A percentile compares a stretch with the other conserved stretches of the same genome.
These are phyloP conservation scores for Aspergillus sergii DNA, from an alignment of 2,329 filamentous ascomycete species.

Conservation along the genomic window DNA sequence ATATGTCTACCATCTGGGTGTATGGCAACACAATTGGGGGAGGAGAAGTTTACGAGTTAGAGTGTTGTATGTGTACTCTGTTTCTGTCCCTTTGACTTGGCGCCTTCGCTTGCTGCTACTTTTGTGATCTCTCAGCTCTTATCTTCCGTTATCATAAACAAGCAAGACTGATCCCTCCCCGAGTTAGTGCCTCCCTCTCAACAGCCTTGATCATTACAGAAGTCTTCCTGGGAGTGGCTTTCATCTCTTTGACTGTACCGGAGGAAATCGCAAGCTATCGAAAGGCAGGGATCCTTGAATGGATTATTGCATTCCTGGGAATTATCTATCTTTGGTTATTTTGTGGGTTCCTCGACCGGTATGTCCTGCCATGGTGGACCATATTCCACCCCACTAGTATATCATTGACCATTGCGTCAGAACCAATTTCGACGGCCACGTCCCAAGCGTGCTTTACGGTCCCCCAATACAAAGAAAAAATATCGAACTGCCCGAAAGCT, in stretches of 20 bases:
- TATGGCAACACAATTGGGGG: slow-evolving; percentile 17
- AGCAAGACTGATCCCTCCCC: neutral
- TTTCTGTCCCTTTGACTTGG: neutral
- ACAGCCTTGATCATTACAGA: slow-evolving; percentile 22
- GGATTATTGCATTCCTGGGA: slow-evolving; percentile 25
- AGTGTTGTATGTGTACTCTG: slow-evolving; percentile 19
- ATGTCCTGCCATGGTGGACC: neutral
- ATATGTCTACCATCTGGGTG: slow-evolving; percentile 17
- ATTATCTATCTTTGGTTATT: slow-evolving; percentile 26
- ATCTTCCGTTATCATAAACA: neutral
- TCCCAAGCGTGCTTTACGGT: slow-evolving; percentile 17
- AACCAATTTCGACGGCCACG: slow-evolving; percentile 14
- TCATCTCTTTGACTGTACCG: slow-evolving; percentile 20
- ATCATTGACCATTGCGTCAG: neutral
- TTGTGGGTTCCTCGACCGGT: slow-evolving; percentile 25
- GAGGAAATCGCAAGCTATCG: slow-evolving; percentile 16
- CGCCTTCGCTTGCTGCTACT: neutral
- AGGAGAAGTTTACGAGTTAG: slow-evolving; percentile 18
- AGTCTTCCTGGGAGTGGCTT: slow-evolving; percentile 20
- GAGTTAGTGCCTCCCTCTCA: slow-evolving; percentile 23
- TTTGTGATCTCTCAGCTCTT: neutral
- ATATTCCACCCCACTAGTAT: neutral
- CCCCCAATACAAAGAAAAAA: neutral
- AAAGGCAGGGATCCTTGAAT: slow-evolving; percentile 23
- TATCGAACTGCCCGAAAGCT: neutral